A percentile compares a stretch with the other conserved stretches of the same genome.
Conservation (phyloP, 768 basidiomycete genomes). For the Tylopilus balloui region DNA sequence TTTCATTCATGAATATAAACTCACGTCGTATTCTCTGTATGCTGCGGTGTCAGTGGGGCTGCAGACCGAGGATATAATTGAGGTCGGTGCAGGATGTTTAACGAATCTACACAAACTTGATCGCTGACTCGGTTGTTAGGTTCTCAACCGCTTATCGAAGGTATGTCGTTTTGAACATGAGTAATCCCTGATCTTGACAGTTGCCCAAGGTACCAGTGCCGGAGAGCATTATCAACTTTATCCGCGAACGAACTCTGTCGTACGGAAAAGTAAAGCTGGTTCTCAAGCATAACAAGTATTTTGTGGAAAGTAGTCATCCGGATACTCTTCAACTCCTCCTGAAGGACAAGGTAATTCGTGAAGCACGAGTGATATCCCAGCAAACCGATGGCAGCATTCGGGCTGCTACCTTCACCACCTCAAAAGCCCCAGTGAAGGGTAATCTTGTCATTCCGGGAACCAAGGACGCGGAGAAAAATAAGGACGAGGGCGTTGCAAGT, state of each 20-base stretch:
- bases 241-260: conserved; percentile 89
- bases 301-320: conserved; percentile 92
- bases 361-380: conserved; percentile 72
- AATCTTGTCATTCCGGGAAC: conserved; percentile 86
- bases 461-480: conserved; percentile 67
- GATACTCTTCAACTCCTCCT: conserved; percentile 86
- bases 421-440: conserved; percentile 78
- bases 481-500: conserved; percentile 47
- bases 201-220: conserved; percentile 80
- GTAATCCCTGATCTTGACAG: conserved; percentile 4
- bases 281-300: conserved; percentile 96
- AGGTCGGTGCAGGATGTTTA: conserved; percentile 54
- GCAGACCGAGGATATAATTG: conserved; percentile 97
- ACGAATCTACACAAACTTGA: conserved; percentile 20
- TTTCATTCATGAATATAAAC: conserved; percentile 98
- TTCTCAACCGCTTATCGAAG: conserved; percentile 79
- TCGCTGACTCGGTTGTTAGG: conserved; percentile 44
- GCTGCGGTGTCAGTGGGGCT: conserved; percentile 98
- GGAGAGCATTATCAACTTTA: conserved; percentile 77
- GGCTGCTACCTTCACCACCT: conserved; percentile 69
- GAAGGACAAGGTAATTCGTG: conserved; percentile 80
- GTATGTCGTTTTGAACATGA: conserved; percentile 22
- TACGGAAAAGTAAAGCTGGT: conserved; percentile 99
- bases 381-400: conserved; percentile 72
- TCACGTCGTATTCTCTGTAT: conserved; percentile 96